These are phyloP conservation scores for Fusarium humuli DNA, from an alignment of 2,329 filamentous ascomycete genomes.

Conservation along the genomic window DNA sequence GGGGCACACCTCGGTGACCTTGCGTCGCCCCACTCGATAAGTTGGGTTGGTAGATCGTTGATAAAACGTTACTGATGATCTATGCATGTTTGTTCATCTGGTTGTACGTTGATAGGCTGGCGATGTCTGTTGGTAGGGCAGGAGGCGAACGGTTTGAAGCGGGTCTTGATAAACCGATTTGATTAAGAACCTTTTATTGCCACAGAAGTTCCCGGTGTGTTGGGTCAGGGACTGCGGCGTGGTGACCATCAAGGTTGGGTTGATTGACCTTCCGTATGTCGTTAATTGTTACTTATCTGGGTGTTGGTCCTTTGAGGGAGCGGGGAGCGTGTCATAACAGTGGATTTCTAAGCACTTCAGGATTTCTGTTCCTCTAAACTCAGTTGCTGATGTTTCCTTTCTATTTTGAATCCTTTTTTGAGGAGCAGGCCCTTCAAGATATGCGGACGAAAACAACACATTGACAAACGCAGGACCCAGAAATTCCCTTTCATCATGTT, in stretches of 20 bases:
- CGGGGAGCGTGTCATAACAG: neutral
- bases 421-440: too few species aligned
- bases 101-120: neutral
- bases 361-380: neutral
- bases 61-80: neutral
- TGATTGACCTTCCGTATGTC: slow-evolving; percentile 4
- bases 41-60: neutral
- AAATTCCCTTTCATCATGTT: neutral
- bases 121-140: neutral
- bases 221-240: slow-evolving; percentile 10
- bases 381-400: neutral
- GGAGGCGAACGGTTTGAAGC: neutral
- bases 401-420: too few species aligned
- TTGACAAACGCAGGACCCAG: too few species aligned
- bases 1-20: slow-evolving; percentile 14
- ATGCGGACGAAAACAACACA: too few species aligned
- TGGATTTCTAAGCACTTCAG: neutral
- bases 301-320: neutral
- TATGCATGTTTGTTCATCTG: neutral
- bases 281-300: neutral
- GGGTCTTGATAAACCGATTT: slow-evolving; percentile 18
- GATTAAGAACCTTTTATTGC: neutral
- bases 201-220: slow-evolving; percentile 12
- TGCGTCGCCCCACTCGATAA: slow-evolving; percentile 1
- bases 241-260: neutral